phyloP scores from a whole-genome alignment of 164 flowering plant species.

The Magnolia sinica region DNA sequence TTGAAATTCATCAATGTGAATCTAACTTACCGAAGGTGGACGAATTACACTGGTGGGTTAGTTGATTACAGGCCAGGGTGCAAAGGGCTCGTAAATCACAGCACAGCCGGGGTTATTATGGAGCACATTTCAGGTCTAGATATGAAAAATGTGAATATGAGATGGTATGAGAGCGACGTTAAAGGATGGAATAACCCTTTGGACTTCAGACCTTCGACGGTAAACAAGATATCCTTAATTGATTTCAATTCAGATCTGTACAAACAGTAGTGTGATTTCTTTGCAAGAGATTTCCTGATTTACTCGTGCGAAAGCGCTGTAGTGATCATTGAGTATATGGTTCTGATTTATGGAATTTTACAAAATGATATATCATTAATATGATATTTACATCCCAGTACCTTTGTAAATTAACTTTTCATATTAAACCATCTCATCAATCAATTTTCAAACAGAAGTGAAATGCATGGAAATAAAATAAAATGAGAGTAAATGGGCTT shows the following conservation, averaged over 20 bases:
- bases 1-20: conserved; percentile 64
- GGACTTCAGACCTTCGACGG: conserved; percentile 78
- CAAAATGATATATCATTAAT: no score
- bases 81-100: conserved; percentile 78
- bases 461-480: no score
- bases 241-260: conserved; percentile 58
- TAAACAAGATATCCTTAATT: conserved; percentile 59
- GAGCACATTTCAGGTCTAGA: conserved; percentile 73
- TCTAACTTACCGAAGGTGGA: conserved; percentile 74
- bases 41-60: conserved; percentile 56
- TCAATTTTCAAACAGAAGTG: no score
- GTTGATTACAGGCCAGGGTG: conserved; percentile 94
- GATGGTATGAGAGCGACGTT: conserved; percentile 45
- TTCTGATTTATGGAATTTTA: neutral
- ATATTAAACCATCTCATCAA: no score
- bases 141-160: conserved; percentile 69
- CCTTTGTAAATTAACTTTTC: no score
- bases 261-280: conserved; percentile 12
- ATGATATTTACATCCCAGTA: no score
- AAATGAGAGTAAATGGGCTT: no score
- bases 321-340: neutral
- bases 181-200: conserved; percentile 71
- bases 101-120: conserved; percentile 79
- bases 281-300: neutral
- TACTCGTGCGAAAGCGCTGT: neutral